Evolutionary conservation across 2,329 filamentous ascomycete genomes (phyloP).

Genomic region (Sporothrix mexicana): DNA sequence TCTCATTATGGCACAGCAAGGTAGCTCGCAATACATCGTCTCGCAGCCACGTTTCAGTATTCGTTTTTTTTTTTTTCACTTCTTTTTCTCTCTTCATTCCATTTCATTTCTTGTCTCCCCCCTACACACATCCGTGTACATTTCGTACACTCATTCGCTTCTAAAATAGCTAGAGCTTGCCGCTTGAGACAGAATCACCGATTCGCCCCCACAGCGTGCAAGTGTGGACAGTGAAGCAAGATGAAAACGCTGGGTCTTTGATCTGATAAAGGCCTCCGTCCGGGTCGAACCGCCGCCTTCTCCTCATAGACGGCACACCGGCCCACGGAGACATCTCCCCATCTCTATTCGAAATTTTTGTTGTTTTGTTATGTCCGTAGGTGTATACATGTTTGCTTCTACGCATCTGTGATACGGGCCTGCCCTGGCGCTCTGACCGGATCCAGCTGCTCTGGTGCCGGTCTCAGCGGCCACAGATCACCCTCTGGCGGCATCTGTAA

Average conservation of each 20-base stretch:
- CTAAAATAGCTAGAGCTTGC: constrained; percentile 71
- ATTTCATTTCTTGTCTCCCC: background rate
- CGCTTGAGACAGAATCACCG: constrained; percentile 51
- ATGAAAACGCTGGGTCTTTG: constrained; percentile 46
- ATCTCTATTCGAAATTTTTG: background rate
- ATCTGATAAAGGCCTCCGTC: constrained; percentile 37
- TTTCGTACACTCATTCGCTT: constrained; percentile 51
- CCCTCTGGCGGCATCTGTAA: constrained; percentile 39
- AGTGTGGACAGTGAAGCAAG: constrained; percentile 75
- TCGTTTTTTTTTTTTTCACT: background rate
- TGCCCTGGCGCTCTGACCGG: constrained; percentile 31
- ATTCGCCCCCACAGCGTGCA: constrained; percentile 58
- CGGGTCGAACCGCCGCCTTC: constrained; percentile 37
- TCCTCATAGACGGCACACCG: constrained; percentile 33
- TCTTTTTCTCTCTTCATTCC: background rate
- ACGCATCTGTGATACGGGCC: background rate
- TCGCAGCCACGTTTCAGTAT: background rate
- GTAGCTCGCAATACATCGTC: background rate
- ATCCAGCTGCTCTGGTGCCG: constrained; percentile 42
- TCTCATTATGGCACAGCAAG: constrained; percentile 16
- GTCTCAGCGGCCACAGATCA: constrained; percentile 41
- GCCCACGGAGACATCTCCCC: constrained; percentile 46
- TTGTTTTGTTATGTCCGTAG: background rate
- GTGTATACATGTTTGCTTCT: background rate
- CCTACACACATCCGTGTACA: background rate